phyloP scores from a whole-genome alignment of 495 filamentous ascomycete species.

The Tricharina praecox region DNA sequence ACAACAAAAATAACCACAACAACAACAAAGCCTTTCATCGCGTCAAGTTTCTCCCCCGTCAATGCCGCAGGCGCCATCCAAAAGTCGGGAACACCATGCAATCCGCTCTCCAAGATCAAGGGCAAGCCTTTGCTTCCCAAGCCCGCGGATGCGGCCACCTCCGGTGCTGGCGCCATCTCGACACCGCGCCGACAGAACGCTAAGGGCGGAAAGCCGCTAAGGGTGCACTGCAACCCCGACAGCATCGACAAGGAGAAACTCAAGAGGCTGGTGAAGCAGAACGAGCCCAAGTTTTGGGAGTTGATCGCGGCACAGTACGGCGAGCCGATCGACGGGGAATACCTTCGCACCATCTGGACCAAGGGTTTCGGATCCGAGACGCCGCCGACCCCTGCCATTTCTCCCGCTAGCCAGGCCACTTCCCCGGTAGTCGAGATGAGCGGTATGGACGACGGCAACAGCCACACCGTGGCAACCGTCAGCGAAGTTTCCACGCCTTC shows the following conservation, averaged over 20 bases:
- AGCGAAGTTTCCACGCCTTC: slow-evolving; percentile 23
- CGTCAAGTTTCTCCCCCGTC: slow-evolving; percentile 28
- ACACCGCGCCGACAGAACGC: not conserved
- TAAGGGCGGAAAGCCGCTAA: slow-evolving; percentile 16
- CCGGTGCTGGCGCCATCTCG: slow-evolving; percentile 2
- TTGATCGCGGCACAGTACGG: slow-evolving; percentile 56
- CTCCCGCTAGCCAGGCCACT: slow-evolving; percentile 4
- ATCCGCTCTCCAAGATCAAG: slow-evolving; percentile 21
- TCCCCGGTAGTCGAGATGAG: not conserved
- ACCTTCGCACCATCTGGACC: slow-evolving; percentile 55
- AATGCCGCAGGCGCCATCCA: slow-evolving; percentile 25
- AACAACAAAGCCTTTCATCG: slow-evolving; percentile 2
- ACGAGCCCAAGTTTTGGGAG: slow-evolving; percentile 55
- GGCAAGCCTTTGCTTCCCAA: slow-evolving; percentile 27
- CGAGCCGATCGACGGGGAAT: slow-evolving; percentile 40
- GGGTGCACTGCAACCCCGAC: slow-evolving; percentile 24
- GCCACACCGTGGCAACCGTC: slow-evolving; percentile 12
- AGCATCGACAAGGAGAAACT: slow-evolving; percentile 52
- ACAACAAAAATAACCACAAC: slow-evolving; percentile 23
- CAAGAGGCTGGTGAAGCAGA: slow-evolving; percentile 47
- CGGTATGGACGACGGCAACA: slow-evolving; percentile 1
- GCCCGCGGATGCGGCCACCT: slow-evolving; percentile 14
- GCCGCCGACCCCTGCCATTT: slow-evolving; percentile 24
- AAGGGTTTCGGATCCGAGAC: not conserved
- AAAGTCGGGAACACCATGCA: slow-evolving; percentile 15